These are phyloP conservation scores for Piper betle DNA, from an alignment of 164 flowering plant species.

Conservation along the genomic window DNA sequence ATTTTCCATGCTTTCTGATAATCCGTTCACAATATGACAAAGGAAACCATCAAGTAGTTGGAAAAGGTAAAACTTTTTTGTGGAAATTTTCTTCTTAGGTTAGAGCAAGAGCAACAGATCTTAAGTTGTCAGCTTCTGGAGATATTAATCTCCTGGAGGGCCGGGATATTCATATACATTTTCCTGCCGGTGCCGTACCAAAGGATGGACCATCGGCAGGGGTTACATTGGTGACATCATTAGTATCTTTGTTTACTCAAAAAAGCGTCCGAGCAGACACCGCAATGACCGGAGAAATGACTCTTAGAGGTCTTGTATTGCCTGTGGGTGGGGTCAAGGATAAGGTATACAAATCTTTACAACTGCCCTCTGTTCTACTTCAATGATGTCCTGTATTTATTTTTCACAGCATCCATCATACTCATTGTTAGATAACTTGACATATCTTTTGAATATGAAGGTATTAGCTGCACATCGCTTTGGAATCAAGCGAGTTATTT, in stretches of 20 bases:
- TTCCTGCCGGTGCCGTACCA: slow-evolving; percentile 98
- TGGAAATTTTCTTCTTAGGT: slow-evolving; percentile 30
- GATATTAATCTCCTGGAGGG: slow-evolving; percentile 62
- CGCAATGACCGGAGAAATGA: slow-evolving; percentile 99
- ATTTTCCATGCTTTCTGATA: too few species aligned
- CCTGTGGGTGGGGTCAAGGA: slow-evolving; percentile 99
- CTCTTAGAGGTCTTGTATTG: slow-evolving; percentile 87
- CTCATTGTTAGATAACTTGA: background rate
- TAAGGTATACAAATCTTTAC: slow-evolving; percentile 40
- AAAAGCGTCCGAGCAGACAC: slow-evolving; percentile 86
- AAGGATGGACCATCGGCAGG: slow-evolving; percentile 99
- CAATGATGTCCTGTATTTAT: background rate
- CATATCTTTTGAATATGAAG: slow-evolving; percentile 24
- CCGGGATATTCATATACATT: slow-evolving; percentile 89
- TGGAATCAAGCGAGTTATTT: slow-evolving; percentile 90
- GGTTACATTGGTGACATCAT: slow-evolving; percentile 88
- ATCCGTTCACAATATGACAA: too few species aligned
- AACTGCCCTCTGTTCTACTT: background rate
- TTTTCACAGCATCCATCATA: background rate
- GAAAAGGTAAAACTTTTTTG: too few species aligned
- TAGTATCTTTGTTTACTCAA: slow-evolving; percentile 76
- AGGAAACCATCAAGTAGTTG: too few species aligned
- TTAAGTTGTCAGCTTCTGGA: slow-evolving; percentile 42
- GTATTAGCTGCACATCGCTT: slow-evolving; percentile 91
- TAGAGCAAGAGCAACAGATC: slow-evolving; percentile 74